Evolutionary conservation across 1,139 yeast species (phyloP), one percentile per base, ranked within the genome.

Genomic region (Petasospora fabianii): DNA sequence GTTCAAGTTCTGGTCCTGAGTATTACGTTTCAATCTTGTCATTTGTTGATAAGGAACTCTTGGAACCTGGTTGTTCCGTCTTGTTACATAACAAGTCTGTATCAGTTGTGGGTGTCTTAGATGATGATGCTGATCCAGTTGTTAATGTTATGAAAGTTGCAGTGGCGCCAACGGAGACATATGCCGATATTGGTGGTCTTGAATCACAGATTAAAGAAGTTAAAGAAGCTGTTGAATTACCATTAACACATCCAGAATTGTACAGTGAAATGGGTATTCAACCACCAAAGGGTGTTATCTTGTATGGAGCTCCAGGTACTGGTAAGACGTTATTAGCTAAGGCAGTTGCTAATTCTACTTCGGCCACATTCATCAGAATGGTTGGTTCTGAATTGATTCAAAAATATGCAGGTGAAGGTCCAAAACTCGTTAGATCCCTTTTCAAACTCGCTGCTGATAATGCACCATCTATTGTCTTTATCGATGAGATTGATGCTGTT

Each of bases 191-290:
- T 60, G 99, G 99, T 59, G 99, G 99, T 30, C 75, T 92, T 54
- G 98, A 94, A 63, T 64, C 81, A 14, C 99, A 94, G 66, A 92
- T 92, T 56, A 97, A 92, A 69, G 98, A 94, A 65, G 94, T 94
- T 54, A 92, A 92, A 65, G 99, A 94, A 65, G 87, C 97, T 3
- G 98, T 94, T 8, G 99, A 94, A 64, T 73, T 94, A 57, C 99
- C 99, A 9, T 73, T 94, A 50, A 90, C 97, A 16, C 98, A 94
- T 64, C 97, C 98, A 1, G 98, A 94, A 63, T 70, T 94, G 53
- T 94, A 92, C 65, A 97, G 94, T 66, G 97, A 92, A 66, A 92
- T 94, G 97, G 99, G 99, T 53, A 92, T 94, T 60, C 88, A 90
- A 58, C 98, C 98, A 8, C 99, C 99, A 37, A 92, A 92, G 68